A percentile compares a stretch with the other conserved stretches of the same genome.
Conservation (phyloP, 1,284 basidiomycete species). For the Rhodotorula sp. region DNA sequence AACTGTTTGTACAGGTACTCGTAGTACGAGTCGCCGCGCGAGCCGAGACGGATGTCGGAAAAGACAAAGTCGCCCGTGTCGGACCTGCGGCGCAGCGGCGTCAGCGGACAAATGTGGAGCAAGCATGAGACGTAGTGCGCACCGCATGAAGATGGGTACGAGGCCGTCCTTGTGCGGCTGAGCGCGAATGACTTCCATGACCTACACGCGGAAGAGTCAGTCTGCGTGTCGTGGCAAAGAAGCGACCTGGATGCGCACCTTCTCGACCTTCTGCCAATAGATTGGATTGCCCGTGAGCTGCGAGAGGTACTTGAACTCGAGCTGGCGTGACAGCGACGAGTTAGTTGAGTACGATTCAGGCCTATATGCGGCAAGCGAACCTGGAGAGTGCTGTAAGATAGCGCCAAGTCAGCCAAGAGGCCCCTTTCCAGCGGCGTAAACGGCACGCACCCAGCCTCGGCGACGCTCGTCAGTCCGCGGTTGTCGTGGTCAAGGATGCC, state of each 20-base stretch:
- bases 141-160: conserved; percentile 83
- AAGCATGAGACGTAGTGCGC: conserved; percentile 35
- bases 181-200: conserved; percentile 68
- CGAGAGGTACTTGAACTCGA: conserved; percentile 88
- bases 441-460: conserved; percentile 64
- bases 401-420: background rate
- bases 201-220: conserved; percentile 54
- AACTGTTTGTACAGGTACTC: conserved; percentile 55
- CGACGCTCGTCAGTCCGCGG: conserved; percentile 70
- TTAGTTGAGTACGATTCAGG: no score
- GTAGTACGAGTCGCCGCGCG: conserved; percentile 91
- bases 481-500: conserved; percentile 70
- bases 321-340: conserved; percentile 63
- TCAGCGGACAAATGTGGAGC: background rate
- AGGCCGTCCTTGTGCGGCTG: conserved; percentile 70
- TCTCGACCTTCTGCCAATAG: conserved; percentile 82
- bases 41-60: conserved; percentile 82
- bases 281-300: conserved; percentile 70
- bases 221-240: accelerated
- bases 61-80: conserved; percentile 44
- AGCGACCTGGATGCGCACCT: conserved; percentile 52
- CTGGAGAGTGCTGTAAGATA: conserved; percentile 25
- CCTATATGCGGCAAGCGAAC: background rate
- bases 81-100: conserved; percentile 2
- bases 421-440: no score